These are phyloP conservation scores for Schizophyllum amplum DNA, from an alignment of 1,284 basidiomycete species.

Conservation along the genomic window DNA sequence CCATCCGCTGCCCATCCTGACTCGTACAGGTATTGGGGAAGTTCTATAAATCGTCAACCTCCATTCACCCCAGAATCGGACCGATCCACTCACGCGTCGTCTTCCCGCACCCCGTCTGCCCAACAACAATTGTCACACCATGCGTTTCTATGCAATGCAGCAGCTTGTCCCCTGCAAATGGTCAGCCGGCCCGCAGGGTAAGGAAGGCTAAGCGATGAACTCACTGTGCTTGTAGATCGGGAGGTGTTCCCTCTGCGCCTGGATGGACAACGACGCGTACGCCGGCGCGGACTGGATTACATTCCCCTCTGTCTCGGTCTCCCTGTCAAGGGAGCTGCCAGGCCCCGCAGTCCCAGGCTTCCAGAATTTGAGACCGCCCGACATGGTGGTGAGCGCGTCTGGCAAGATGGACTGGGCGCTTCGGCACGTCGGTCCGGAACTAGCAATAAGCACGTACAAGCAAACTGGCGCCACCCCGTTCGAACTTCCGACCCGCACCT, in stretches of 20 bases:
- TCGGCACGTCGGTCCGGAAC: neutral
- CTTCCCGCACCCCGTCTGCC: slow-evolving; percentile 96
- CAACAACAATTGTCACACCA: slow-evolving; percentile 83
- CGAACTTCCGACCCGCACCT: too few species aligned
- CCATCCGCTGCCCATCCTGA: slow-evolving; percentile 81
- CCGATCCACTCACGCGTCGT: slow-evolving; percentile 71
- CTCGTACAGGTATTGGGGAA: slow-evolving; percentile 92
- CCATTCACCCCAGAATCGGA: slow-evolving; percentile 5
- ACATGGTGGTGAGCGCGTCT: neutral
- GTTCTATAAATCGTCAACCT: slow-evolving; percentile 43
- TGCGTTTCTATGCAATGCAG: slow-evolving; percentile 80
- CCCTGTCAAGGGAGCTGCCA: slow-evolving; percentile 83
- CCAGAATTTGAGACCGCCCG: slow-evolving; percentile 41
- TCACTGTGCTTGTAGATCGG: slow-evolving; percentile 85
- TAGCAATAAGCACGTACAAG: too few species aligned
- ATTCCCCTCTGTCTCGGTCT: slow-evolving; percentile 65
- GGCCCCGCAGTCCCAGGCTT: slow-evolving; percentile 81
- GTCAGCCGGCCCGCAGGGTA: neutral
- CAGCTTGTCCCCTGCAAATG: slow-evolving; percentile 56
- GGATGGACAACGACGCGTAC: slow-evolving; percentile 50
- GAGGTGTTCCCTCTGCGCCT: slow-evolving; percentile 69
- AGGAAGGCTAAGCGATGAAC: slow-evolving; percentile 19
- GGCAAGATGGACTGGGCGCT: neutral
- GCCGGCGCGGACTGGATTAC: slow-evolving; percentile 58
- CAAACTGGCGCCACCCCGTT: too few species aligned